These are phyloP conservation scores for Bassia scoparia DNA, from an alignment of 148 eudicot species.

Conservation along the genomic window DNA sequence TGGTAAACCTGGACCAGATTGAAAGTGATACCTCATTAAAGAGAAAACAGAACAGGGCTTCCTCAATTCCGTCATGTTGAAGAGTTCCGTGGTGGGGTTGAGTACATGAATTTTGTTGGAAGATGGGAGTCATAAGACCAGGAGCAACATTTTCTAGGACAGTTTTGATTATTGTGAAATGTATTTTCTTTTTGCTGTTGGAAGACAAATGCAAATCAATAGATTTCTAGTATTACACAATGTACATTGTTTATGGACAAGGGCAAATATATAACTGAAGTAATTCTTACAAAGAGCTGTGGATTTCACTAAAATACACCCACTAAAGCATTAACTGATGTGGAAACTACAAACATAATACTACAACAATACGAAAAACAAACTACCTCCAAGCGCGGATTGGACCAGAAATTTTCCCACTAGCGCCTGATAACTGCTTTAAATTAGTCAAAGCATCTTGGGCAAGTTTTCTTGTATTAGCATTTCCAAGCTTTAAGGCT, in stretches of 20 bases:
- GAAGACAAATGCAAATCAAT: neutral
- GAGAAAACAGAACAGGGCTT: too few relatives aligned
- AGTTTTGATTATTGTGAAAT: too few relatives aligned
- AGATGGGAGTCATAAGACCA: too few relatives aligned
- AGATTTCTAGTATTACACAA: neutral
- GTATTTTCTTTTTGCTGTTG: too few relatives aligned
- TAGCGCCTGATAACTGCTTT: conserved; percentile 54
- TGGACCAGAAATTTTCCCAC: conserved; percentile 47
- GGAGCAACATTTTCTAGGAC: too few relatives aligned
- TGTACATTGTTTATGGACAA: conserved; percentile 23
- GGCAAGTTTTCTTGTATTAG: conserved; percentile 45
- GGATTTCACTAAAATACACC: conserved; percentile 20
- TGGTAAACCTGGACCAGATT: too few relatives aligned
- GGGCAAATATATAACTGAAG: too few relatives aligned
- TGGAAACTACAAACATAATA: conserved; percentile 5
- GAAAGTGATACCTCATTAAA: too few relatives aligned
- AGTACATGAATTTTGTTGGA: too few relatives aligned
- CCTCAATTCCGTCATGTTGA: too few relatives aligned
- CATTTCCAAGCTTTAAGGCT: conserved; percentile 54
- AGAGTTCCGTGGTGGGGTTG: too few relatives aligned
- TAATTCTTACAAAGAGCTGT: conserved; percentile 17
- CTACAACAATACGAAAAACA: conserved; percentile 1
- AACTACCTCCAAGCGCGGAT: conserved; percentile 35
- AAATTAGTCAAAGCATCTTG: conserved; percentile 61
- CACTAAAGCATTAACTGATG: conserved; percentile 18